Conservation (phyloP, 176 grass and related monocot genomes). For the Musa troglodytarum region DNA sequence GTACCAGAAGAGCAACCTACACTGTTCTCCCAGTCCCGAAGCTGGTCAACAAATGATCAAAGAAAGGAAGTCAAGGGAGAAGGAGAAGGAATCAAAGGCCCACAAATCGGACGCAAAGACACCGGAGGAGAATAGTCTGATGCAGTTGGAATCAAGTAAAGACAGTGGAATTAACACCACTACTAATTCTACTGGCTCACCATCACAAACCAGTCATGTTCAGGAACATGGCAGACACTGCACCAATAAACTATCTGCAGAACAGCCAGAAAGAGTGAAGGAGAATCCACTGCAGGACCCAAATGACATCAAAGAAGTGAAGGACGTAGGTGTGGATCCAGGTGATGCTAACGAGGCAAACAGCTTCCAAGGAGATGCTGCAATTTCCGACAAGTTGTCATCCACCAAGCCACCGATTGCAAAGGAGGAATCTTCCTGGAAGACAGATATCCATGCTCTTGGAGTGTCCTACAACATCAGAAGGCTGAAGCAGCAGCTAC, state of each 20-base stretch:
- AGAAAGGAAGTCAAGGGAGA: background rate
- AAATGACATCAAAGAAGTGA: slow-evolving; percentile 44
- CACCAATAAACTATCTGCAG: background rate
- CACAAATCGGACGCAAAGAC: background rate
- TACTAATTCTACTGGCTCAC: background rate
- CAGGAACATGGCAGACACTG: background rate
- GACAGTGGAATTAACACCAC: slow-evolving; percentile 3
- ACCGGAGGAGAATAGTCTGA: background rate
- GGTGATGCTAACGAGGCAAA: slow-evolving; percentile 10
- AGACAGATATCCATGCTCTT: slow-evolving; percentile 69
- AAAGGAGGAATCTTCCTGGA: slow-evolving; percentile 27
- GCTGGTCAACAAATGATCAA: background rate
- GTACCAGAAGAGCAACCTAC: background rate
- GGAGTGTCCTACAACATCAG: slow-evolving; percentile 96
- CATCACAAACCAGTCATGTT: background rate
- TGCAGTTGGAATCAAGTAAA: slow-evolving; percentile 19
- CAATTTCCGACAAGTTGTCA: background rate
- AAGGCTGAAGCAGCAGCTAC: slow-evolving; percentile 72
- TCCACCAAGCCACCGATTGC: background rate
- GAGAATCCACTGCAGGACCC: background rate
- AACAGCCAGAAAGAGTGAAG: background rate
- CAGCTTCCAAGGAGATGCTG: slow-evolving; percentile 22
- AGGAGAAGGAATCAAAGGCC: background rate
- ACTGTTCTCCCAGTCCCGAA: background rate
- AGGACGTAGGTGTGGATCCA: slow-evolving; percentile 37